Percentiles rank a stretch among this genome's conserved stretches.
These are phyloP conservation scores for Austroboletus eburneus DNA, from an alignment of 768 basidiomycete genomes.

Conservation along the genomic window DNA sequence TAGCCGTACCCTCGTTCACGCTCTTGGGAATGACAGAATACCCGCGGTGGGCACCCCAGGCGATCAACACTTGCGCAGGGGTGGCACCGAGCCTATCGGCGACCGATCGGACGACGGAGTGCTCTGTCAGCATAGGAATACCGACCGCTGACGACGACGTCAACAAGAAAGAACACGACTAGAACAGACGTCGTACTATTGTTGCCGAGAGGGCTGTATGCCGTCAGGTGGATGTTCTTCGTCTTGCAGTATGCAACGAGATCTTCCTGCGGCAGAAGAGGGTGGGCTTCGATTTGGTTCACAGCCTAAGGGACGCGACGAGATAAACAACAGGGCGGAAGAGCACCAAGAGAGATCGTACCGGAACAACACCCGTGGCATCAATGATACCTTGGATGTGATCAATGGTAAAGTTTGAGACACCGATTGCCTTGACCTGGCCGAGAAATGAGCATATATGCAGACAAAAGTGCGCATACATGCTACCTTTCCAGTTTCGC, in stretches of 20 bases:
- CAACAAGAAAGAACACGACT: not conserved
- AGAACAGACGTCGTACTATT: conserved; percentile 47
- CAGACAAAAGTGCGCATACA: not conserved
- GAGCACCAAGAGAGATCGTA: conserved; percentile 26
- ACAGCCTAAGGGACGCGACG: conserved; percentile 36
- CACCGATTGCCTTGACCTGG: conserved; percentile 68
- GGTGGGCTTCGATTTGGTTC: conserved; percentile 86
- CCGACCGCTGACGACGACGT: conserved; percentile 43
- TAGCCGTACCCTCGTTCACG: conserved; percentile 50
- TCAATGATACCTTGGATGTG: conserved; percentile 63
- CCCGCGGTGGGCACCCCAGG: conserved; percentile 74
- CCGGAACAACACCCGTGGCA: conserved; percentile 71
- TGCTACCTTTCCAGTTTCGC: conserved; percentile 60
- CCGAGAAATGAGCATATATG: not conserved
- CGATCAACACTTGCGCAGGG: conserved; percentile 77
- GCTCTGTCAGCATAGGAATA: conserved; percentile 64
- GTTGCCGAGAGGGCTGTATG: conserved; percentile 76
- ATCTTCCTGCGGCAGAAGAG: conserved; percentile 70
- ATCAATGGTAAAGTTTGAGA: conserved; percentile 74
- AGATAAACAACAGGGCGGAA: not conserved
- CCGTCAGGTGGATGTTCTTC: conserved; percentile 68
- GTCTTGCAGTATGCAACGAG: conserved; percentile 65
- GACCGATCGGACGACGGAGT: conserved; percentile 55
- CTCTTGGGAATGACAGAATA: conserved; percentile 85
- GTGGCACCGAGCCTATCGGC: conserved; percentile 61